Conservation (phyloP, 306 rosid genomes). For the Corylus avellana region DNA sequence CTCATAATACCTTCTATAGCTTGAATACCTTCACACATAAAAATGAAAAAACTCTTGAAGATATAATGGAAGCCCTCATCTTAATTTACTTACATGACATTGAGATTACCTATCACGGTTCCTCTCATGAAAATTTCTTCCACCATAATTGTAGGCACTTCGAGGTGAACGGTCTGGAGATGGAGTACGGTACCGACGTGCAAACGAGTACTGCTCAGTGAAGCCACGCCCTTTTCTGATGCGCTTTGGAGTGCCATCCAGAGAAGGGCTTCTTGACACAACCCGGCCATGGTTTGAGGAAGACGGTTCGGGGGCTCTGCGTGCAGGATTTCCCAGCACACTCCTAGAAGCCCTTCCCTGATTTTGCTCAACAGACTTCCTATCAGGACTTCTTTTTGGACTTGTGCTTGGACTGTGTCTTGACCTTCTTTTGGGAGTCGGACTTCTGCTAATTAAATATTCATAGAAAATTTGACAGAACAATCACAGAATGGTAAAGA, state of each 20-base stretch:
- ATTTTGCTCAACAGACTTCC: slow-evolving; percentile 43
- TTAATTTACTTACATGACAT: slow-evolving; percentile 8
- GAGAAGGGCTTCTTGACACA: slow-evolving; percentile 75
- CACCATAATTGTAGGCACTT: slow-evolving; percentile 49
- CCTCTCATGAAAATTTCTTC: slow-evolving; percentile 57
- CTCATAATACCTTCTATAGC: slow-evolving; percentile 61
- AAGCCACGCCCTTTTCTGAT: slow-evolving; percentile 97
- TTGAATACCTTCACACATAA: slow-evolving; percentile 62
- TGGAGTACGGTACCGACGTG: slow-evolving; percentile 91
- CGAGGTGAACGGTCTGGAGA: slow-evolving; percentile 68
- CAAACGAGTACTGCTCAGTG: slow-evolving; percentile 84
- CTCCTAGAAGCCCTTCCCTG: slow-evolving; percentile 38
- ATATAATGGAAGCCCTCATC: slow-evolving; percentile 10
- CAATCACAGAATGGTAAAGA: slow-evolving; percentile 19
- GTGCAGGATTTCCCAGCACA: slow-evolving; percentile 45
- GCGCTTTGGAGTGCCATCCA: slow-evolving; percentile 79
- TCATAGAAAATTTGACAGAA: slow-evolving; percentile 25
- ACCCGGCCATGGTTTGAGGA: slow-evolving; percentile 46
- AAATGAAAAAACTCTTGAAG: slow-evolving; percentile 21
- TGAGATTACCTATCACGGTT: slow-evolving; percentile 69
- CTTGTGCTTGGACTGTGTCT: slow-evolving; percentile 37
- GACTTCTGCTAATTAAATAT: slow-evolving; percentile 50
- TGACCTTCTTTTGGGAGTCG: slow-evolving; percentile 38
- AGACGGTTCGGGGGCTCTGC: slow-evolving; percentile 47
- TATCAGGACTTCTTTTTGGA: slow-evolving; percentile 43